phyloP scores from a whole-genome alignment of 257 asterid genomes.

The Cynanchum wilfordii region DNA sequence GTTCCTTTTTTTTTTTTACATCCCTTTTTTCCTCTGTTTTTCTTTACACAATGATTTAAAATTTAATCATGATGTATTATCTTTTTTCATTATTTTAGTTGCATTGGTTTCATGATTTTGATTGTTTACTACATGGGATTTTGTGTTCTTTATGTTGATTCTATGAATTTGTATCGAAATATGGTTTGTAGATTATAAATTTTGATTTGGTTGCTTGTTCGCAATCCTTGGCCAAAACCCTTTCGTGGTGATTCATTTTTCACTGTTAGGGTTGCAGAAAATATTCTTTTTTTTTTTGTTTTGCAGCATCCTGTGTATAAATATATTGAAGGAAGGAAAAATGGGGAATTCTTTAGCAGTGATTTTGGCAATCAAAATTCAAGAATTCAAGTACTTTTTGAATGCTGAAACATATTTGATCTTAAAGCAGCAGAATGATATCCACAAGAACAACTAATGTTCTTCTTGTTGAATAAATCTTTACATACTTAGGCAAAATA shows the following conservation, averaged over 20 bases:
- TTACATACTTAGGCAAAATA: not conserved
- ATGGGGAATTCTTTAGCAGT: not conserved
- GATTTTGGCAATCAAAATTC: not conserved
- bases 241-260: not conserved
- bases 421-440: not conserved
- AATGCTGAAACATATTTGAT: not conserved
- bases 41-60: not conserved
- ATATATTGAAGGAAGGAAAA: not conserved
- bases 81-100: not conserved
- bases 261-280: not conserved
- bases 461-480: not conserved
- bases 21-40: not conserved
- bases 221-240: not conserved
- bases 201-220: not conserved
- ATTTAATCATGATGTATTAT: not conserved
- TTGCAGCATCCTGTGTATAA: not conserved
- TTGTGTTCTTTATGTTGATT: not conserved
- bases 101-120: not conserved
- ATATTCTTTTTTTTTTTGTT: not conserved
- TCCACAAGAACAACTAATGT: not conserved
- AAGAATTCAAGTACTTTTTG: not conserved
- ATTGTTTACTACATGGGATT: not conserved
- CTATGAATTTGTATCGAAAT: too few species aligned
- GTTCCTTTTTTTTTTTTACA: not conserved
- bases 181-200: not conserved